Base-by-base conservation (phyloP, 2,329 filamentous ascomycete genomes). In the Phialemoniopsis sp. region DNA sequence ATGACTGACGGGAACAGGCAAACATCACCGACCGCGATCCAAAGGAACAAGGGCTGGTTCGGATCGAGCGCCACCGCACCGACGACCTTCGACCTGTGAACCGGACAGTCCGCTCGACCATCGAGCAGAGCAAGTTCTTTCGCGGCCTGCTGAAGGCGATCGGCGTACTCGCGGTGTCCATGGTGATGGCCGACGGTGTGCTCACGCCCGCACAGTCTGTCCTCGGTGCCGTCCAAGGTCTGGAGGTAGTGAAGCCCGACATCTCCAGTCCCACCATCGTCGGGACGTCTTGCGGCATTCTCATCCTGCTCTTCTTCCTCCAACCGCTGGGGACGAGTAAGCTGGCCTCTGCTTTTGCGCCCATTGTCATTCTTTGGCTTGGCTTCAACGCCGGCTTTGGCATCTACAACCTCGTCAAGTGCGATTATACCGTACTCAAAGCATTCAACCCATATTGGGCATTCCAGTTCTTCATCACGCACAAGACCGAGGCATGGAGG, bases 201-300 rank as follows among this genome's bases (percentile, higher is more conserved):
- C 61, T 85, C 16, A 85, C 80, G 2, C 81, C 80, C 0, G 81
- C 81, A 2, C 81, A 85, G 53, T 83, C 79, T 10, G 76, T 85
- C 3, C 67, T 85, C 5, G 81, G 82, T 18, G 81, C 81, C 1
- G 76, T 85, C 12, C 81, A 85, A 52, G 80, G 76, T 13, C 64
- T 76, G 5, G 65, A 70, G 29, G 80, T 84, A 2, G 76, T 79
- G 26, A 67, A 67, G 16, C 68, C 72, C 3, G 59, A 73, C 39
- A 76, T 85, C 37, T 64, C 61, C 17, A 72, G 68, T 33, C 58
- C 66, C 2, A 75, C 76, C 3, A 74, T 85, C n/a, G 69, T 85
- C 13, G 81, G 81, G 6, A 71, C 76, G 1, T 74, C 76, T 2
- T 84, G 80, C 46, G 76, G 70, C 5, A 84, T 85, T 38, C 62